phyloP scores from a whole-genome alignment of 2,329 filamentous ascomycete genomes.

The Fusarium sp. region DNA sequence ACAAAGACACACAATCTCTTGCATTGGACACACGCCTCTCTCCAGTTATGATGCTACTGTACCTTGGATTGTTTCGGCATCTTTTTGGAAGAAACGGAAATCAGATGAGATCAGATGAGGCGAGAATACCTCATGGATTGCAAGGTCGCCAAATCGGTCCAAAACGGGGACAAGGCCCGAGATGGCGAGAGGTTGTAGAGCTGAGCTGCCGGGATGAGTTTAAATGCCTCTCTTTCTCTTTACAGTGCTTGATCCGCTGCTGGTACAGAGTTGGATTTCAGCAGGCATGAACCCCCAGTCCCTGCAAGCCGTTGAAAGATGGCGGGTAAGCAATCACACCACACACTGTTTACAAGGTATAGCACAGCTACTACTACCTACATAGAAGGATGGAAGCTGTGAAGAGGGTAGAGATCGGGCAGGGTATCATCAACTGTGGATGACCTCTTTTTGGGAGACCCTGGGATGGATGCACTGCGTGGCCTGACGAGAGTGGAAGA shows the following conservation, averaged over 20 bases:
- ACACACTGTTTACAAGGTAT: constrained; percentile 7
- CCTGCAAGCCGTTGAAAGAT: constrained; percentile 3
- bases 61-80: not conserved
- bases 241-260: not conserved
- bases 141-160: not conserved
- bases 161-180: constrained; percentile 35
- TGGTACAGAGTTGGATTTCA: not conserved
- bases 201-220: not conserved
- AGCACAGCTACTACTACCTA: not conserved
- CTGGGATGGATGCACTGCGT: not conserved
- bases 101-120: constrained; percentile 5
- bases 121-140: not conserved
- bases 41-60: not conserved
- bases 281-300: constrained; percentile 1
- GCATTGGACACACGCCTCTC: not conserved
- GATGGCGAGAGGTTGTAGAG: not conserved
- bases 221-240: constrained; percentile 19
- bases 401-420: not conserved
- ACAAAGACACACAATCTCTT: not conserved
- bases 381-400: not conserved
- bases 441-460: not conserved
- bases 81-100: constrained; percentile 1
- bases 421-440: not conserved
- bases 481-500: constrained; percentile 6
- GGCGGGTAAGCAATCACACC: constrained; percentile 36